Evolutionary conservation across 208 protist genomes (phyloP).

Genomic region (Crithidia sp.): DNA sequence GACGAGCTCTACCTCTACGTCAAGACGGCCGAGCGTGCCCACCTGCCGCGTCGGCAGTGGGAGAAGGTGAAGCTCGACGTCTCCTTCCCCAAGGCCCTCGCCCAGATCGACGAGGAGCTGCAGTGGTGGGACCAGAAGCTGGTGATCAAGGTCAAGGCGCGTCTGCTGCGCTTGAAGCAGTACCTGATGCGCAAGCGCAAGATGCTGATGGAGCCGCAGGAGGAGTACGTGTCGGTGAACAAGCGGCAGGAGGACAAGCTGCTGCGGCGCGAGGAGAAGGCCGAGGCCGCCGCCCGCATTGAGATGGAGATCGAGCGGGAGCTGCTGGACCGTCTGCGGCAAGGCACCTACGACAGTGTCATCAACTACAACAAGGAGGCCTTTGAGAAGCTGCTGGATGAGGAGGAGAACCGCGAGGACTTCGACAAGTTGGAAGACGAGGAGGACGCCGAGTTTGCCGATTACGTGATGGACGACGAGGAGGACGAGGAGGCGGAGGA

Average conservation of each 20-base stretch:
- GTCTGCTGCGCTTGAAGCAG: slow-evolving; percentile 98
- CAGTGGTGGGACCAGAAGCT: slow-evolving; percentile 96
- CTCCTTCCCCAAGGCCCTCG: slow-evolving; percentile 96
- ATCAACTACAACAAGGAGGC: slow-evolving; percentile 92
- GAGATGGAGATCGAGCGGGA: slow-evolving; percentile 98
- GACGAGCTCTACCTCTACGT: slow-evolving; percentile 98
- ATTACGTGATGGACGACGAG: slow-evolving; percentile 92
- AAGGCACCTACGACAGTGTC: slow-evolving; percentile 92
- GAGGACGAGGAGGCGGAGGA: slow-evolving; percentile 76
- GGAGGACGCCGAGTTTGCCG: slow-evolving; percentile 86
- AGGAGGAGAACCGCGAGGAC: slow-evolving; percentile 84
- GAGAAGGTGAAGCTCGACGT: slow-evolving; percentile 97
- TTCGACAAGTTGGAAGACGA: slow-evolving; percentile 78
- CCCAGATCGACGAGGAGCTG: slow-evolving; percentile 96
- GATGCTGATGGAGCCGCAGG: slow-evolving; percentile 92
- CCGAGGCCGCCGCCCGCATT: slow-evolving; percentile 96
- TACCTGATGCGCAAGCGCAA: slow-evolving; percentile 98
- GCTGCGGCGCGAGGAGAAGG: slow-evolving; percentile 95
- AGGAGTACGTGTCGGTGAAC: slow-evolving; percentile 97
- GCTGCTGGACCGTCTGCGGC: slow-evolving; percentile 95
- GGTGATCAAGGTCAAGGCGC: slow-evolving; percentile 97
- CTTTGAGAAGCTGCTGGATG: slow-evolving; percentile 88
- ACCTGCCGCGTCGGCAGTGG: slow-evolving; percentile 98
- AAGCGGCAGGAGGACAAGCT: slow-evolving; percentile 97
- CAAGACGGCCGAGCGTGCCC: slow-evolving; percentile 99